phyloP scores from a whole-genome alignment of 106 monocot species.

The Amphibolis antarctica region DNA sequence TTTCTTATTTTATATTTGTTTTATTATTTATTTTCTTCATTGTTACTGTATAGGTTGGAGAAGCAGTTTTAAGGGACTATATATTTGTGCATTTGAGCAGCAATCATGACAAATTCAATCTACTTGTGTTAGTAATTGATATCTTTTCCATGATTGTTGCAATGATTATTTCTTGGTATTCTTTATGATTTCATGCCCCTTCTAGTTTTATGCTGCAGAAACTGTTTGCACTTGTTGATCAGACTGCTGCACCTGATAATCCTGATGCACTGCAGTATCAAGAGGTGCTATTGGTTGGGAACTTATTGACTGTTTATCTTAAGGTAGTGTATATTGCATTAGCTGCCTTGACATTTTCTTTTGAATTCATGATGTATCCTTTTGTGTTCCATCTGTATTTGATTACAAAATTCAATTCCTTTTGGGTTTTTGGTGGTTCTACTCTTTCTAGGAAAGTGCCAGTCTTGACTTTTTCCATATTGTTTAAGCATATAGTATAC shows the following conservation, averaged over 20 bases:
- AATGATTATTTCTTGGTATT: slow-evolving; percentile 3
- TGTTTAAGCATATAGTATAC: too few relatives aligned
- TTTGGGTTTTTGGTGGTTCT: too few relatives aligned
- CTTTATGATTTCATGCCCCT: neutral
- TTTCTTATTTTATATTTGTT: slow-evolving; percentile 1
- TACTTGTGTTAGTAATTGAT: slow-evolving; percentile 58
- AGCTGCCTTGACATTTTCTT: neutral
- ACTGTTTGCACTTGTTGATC: slow-evolving; percentile 86
- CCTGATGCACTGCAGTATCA: slow-evolving; percentile 75
- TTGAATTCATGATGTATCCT: neutral
- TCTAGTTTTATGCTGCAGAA: slow-evolving; percentile 97
- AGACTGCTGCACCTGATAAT: slow-evolving; percentile 83
- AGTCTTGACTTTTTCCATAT: too few relatives aligned
- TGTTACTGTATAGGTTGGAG: slow-evolving; percentile 50
- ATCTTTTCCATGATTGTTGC: neutral
- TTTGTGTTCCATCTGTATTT: neutral
- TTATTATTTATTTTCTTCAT: neutral
- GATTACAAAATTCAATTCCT: too few relatives aligned
- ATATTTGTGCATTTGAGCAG: slow-evolving; percentile 75
- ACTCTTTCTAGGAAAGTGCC: too few relatives aligned
- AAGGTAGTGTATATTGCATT: slow-evolving; percentile 33
- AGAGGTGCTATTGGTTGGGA: slow-evolving; percentile 75
- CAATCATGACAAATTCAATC: slow-evolving; percentile 87
- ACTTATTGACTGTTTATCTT: slow-evolving; percentile 54
- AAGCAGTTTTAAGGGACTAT: slow-evolving; percentile 78